A percentile compares a stretch with the other conserved stretches of the same genome.
phyloP scores from a whole-genome alignment of 495 filamentous ascomycete genomes.

The Tetracladium setigerum region DNA sequence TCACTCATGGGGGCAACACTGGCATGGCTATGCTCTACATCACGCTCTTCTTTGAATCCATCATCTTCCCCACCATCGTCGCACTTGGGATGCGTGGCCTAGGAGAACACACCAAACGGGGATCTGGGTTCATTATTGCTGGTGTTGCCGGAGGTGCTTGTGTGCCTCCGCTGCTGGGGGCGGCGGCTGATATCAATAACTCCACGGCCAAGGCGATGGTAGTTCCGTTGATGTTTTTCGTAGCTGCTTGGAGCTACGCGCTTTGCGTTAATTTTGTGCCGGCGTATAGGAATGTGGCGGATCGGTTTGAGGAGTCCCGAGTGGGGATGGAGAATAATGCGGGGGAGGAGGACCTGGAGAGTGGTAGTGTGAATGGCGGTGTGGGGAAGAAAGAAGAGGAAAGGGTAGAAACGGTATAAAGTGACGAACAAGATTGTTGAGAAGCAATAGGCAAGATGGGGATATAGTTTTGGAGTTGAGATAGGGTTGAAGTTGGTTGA shows the following conservation, averaged over 20 bases:
- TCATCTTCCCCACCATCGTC: constrained; percentile 57
- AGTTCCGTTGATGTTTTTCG: constrained; percentile 50
- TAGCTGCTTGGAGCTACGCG: constrained; percentile 51
- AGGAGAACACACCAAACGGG: constrained; percentile 51
- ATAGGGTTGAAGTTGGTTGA: too few relatives aligned
- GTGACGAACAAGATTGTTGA: too few relatives aligned
- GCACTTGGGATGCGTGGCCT: constrained; percentile 53
- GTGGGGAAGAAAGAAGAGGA: constrained; percentile 3
- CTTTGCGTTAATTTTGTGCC: constrained; percentile 56
- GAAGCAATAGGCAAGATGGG: too few relatives aligned
- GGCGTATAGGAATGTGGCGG: constrained; percentile 48
- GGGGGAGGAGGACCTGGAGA: constrained; percentile 19
- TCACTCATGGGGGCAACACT: constrained; percentile 29
- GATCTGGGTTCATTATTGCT: constrained; percentile 48
- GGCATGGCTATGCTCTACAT: constrained; percentile 48
- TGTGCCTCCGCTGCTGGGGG: constrained; percentile 42
- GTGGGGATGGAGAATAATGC: constrained; percentile 35
- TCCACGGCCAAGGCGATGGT: constrained; percentile 45
- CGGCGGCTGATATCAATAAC: constrained; percentile 39
- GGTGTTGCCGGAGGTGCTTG: constrained; percentile 49
- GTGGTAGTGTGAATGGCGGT: constrained; percentile 19
- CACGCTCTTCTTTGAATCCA: constrained; percentile 54
- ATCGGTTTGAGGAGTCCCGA: constrained; percentile 47
- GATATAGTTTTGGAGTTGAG: too few relatives aligned
- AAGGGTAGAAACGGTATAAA: too few relatives aligned